A percentile compares a stretch with the other conserved stretches of the same genome.
These are phyloP conservation scores for Phallus indusiatus DNA, from an alignment of 768 basidiomycete genomes.

Conservation along the genomic window DNA sequence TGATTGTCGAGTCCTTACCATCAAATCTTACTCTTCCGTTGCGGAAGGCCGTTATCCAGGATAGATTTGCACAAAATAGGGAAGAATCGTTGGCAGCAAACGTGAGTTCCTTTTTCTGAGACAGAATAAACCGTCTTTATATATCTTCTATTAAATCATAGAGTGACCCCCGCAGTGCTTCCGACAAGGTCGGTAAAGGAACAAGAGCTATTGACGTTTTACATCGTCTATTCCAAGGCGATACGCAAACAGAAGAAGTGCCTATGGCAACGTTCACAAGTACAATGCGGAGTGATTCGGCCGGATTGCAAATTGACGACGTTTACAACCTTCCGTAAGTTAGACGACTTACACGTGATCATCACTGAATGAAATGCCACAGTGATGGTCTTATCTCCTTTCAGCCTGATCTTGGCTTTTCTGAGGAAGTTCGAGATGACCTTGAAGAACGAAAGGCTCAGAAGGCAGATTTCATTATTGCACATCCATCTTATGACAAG, in stretches of 20 bases:
- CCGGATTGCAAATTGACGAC: constrained; percentile 24
- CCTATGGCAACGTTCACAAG: constrained; percentile 47
- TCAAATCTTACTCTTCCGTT: constrained; percentile 70
- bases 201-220: constrained; percentile 40
- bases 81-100: background rate
- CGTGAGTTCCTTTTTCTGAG: background rate
- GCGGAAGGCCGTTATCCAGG: constrained; percentile 65
- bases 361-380: background rate
- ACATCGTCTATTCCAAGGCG: constrained; percentile 58
- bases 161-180: constrained; percentile 24
- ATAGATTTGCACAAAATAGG: constrained; percentile 23
- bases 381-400: constrained; percentile 65
- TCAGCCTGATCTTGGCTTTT: constrained; percentile 38
- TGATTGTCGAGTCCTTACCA: constrained; percentile 62
- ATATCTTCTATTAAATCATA: constrained; percentile 13
- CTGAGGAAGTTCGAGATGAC: constrained; percentile 52
- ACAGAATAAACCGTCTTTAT: background rate
- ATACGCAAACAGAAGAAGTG: constrained; percentile 39
- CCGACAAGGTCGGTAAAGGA: constrained; percentile 43
- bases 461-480: constrained; percentile 79
- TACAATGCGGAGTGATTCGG: constrained; percentile 22
- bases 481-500: constrained; percentile 84
- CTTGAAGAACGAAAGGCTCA: constrained; percentile 61
- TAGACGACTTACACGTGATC: background rate
- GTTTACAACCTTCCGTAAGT: constrained; percentile 68